A percentile compares a stretch with the other conserved stretches of the same genome.
These are phyloP conservation scores for Coleophoma crateriformis DNA, from an alignment of 2,329 filamentous ascomycete species.

Conservation along the genomic window DNA sequence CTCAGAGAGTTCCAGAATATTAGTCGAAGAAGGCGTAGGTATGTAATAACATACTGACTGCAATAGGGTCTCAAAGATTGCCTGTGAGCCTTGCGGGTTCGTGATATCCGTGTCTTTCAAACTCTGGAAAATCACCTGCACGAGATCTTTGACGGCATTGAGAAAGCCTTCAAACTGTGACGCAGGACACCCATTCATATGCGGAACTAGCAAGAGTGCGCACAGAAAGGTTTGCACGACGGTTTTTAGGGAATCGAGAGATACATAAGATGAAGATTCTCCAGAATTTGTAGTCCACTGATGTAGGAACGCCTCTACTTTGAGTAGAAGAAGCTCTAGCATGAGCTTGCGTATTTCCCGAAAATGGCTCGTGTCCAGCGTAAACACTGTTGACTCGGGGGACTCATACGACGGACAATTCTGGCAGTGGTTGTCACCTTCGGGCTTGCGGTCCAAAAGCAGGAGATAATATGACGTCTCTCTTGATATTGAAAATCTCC, in stretches of 20 bases:
- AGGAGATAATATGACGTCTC: constrained; percentile 49
- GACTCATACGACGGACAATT: constrained; percentile 15
- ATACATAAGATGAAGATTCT: constrained; percentile 18
- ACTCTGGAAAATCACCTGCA: constrained; percentile 14
- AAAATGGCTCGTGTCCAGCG: constrained; percentile 21
- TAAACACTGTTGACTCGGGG: constrained; percentile 4
- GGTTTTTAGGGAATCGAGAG: constrained; percentile 21
- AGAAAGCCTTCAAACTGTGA: constrained; percentile 14
- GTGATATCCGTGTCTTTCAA: constrained; percentile 8
- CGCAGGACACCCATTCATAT: constrained; percentile 12
- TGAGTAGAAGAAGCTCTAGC: constrained; percentile 22
- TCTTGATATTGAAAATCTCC: constrained; percentile 28
- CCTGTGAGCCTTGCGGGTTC: constrained; percentile 10
- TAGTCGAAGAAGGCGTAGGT: constrained; percentile 13
- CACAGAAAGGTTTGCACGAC: constrained; percentile 20
- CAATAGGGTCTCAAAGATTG: constrained; percentile 16
- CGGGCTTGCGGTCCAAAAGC: constrained; percentile 33
- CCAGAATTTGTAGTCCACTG: constrained; percentile 17
- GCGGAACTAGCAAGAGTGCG: constrained; percentile 16
- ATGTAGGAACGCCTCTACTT: constrained; percentile 18
- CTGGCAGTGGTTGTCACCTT: constrained; percentile 5
- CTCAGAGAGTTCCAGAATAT: constrained; percentile 10
- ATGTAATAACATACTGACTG: constrained; percentile 23
- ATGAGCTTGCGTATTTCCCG: constrained; percentile 20
- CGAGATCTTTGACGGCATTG: constrained; percentile 9